A percentile compares a stretch with the other conserved stretches of the same genome.
Evolutionary conservation across 345 rosid genomes (phyloP).

Genomic region (Brassica juncea): DNA sequence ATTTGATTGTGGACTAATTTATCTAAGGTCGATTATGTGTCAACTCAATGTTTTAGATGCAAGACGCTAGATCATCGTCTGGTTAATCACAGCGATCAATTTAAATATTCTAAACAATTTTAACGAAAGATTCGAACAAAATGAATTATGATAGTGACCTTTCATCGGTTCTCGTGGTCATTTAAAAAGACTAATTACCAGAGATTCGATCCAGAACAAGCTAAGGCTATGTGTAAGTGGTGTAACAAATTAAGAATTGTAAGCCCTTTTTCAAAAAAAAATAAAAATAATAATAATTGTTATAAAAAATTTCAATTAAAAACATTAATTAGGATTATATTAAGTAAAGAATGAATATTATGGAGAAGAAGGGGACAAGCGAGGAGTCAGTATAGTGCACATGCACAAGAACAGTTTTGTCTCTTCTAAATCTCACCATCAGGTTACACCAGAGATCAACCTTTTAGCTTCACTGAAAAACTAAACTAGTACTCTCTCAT

Average conservation of each 20-base stretch:
- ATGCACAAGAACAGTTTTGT: constrained; percentile 54
- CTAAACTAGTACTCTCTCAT: constrained; percentile 23
- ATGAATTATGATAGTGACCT: neutral
- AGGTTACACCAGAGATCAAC: constrained; percentile 23
- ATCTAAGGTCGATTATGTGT: neutral
- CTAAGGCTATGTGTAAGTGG: neutral
- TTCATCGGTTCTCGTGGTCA: constrained; percentile 24
- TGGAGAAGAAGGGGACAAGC: constrained; percentile 25
- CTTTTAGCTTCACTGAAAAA: constrained; percentile 32
- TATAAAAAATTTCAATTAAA: neutral
- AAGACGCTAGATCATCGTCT: neutral
- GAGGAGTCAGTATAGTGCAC: constrained; percentile 44
- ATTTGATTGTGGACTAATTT: neutral
- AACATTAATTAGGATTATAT: constrained; percentile 9
- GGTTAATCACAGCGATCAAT: constrained; percentile 1
- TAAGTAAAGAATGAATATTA: constrained; percentile 23
- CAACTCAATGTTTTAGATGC: constrained; percentile 1
- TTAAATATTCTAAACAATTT: neutral
- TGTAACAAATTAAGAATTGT: neutral
- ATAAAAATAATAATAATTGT: too few relatives aligned
- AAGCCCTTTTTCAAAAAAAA: neutral
- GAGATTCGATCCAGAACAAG: constrained; percentile 22
- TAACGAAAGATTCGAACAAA: neutral
- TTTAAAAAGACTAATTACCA: constrained; percentile 4
- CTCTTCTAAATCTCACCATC: constrained; percentile 35